A percentile compares a stretch with the other conserved stretches of the same genome.
Conservation (phyloP, 1,284 basidiomycete species). For the Inonotus obliquus region DNA sequence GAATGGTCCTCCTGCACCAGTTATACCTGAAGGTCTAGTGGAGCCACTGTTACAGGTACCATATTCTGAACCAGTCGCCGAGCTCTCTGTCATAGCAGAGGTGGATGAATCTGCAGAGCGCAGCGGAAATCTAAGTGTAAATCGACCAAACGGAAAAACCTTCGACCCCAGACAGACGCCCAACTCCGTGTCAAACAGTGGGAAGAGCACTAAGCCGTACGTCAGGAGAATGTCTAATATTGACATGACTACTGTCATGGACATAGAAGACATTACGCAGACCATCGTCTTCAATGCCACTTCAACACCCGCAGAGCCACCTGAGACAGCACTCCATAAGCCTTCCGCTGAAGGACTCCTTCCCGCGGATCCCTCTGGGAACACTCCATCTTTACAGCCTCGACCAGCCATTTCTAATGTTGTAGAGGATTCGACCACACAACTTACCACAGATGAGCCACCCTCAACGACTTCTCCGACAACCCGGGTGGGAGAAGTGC, state of each 20-base stretch:
- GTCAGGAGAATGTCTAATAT: neutral
- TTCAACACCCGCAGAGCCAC: conserved; percentile 25
- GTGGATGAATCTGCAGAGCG: conserved; percentile 55
- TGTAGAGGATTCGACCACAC: neutral
- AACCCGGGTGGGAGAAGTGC: neutral
- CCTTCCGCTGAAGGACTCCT: conserved; percentile 21
- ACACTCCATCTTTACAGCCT: conserved; percentile 10
- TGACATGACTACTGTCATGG: conserved; percentile 20
- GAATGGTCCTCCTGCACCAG: neutral
- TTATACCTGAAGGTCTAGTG: neutral
- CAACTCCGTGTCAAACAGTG: neutral
- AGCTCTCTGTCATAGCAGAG: conserved; percentile 67
- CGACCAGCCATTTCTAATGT: neutral
- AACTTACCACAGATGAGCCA: neutral
- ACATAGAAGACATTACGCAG: conserved; percentile 18
- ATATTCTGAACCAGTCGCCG: conserved; percentile 23
- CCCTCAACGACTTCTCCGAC: neutral
- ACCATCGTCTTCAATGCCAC: conserved; percentile 9
- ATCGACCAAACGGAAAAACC: neutral
- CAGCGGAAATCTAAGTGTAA: neutral
- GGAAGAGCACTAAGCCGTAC: neutral
- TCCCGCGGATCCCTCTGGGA: neutral
- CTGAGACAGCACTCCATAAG: conserved; percentile 34
- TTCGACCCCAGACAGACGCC: neutral
- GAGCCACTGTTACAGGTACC: conserved; percentile 8